Base-by-base conservation (phyloP, 2,329 filamentous ascomycete species). In the Botrytis medusae region DNA sequence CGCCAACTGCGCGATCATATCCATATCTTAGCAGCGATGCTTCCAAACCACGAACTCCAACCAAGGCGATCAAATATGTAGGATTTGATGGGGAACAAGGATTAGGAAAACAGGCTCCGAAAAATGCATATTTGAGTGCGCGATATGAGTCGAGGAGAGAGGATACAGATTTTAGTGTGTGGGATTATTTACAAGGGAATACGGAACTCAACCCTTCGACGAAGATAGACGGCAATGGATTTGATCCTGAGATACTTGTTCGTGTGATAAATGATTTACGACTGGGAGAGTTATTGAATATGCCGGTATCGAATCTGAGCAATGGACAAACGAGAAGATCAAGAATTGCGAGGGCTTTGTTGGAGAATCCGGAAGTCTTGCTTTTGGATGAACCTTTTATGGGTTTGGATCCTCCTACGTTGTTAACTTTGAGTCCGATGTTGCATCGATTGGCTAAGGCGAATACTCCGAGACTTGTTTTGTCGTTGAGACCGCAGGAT, bases 341-440 rank as follows among this genome's bases (percentile, higher is more conserved):
- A 12, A 89, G 93, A 75, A 97, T 99, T 77, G 96, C 94, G 2
- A 93, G 94, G 78, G 94, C 95, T 0, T 83, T 99, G 69, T 85
- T 98, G 74, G 90, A 86, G 10, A 87, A 87, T 70, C 96, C 96
- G 0, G 92, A 97, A 81, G 87, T 97, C 18, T 81, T 99, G 74
- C 85, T 98, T 70, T 85, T 97, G 3, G 96, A 99, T 82, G 95
- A 97, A 78, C 95, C 96, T 1, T 98, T 98, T 80, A 97, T 98
- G 93, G 95, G 96, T 0, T 85, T 99, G 25, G 96, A 98, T 82
- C 96, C 95, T 22, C 91, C 91, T 9, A 97, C 94, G 0, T 88
- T 93, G 20, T 86, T 87, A 20, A 88, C 88, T 1, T 84, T 98
- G 77, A 95, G 92, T 59, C 86, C 87, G 0, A 85, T 98, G 64